Percentiles rank a stretch among this genome's conserved stretches.
Evolutionary conservation across 768 basidiomycete genomes (phyloP).

Genomic region (Daedaleopsis sinensis): DNA sequence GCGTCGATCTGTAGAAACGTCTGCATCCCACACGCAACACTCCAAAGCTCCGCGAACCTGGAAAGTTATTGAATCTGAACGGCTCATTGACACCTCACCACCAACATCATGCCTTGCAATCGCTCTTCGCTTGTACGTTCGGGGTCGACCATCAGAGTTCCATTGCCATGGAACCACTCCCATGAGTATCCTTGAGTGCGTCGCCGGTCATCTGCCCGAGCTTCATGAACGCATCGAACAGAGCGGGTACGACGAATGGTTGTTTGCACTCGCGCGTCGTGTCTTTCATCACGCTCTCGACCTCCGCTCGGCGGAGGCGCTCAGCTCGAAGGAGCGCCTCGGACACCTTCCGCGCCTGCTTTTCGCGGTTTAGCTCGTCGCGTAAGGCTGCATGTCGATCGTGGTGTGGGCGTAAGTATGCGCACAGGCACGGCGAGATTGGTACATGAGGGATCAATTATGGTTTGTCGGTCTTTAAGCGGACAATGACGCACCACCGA

Average conservation of each 20-base stretch:
- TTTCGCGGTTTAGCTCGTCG: constrained; percentile 23
- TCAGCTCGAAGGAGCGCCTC: constrained; percentile 28
- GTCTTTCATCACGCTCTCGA: constrained; percentile 29
- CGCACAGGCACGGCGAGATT: background rate
- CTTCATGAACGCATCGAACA: constrained; percentile 34
- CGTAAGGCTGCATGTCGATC: constrained; percentile 22
- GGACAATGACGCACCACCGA: constrained; percentile 18
- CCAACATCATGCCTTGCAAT: background rate
- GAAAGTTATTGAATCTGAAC: background rate
- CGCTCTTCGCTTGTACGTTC: background rate
- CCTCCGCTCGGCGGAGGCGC: constrained; percentile 24
- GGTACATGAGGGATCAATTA: background rate
- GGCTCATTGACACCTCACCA: background rate
- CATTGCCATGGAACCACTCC: constrained; percentile 1
- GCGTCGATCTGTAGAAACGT: background rate
- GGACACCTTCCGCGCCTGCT: constrained; percentile 22
- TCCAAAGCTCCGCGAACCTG: background rate
- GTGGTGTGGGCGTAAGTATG: background rate
- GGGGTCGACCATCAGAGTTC: constrained; percentile 2
- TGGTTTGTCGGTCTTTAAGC: background rate
- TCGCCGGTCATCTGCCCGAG: constrained; percentile 31
- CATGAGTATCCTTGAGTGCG: constrained; percentile 12
- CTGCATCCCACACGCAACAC: background rate
- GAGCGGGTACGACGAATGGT: constrained; percentile 36
- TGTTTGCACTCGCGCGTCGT: constrained; percentile 28